Evolutionary conservation across 2,329 filamentous ascomycete genomes (phyloP), one percentile per base, ranked within the genome.

Genomic region (Hypoxylon sp.): DNA sequence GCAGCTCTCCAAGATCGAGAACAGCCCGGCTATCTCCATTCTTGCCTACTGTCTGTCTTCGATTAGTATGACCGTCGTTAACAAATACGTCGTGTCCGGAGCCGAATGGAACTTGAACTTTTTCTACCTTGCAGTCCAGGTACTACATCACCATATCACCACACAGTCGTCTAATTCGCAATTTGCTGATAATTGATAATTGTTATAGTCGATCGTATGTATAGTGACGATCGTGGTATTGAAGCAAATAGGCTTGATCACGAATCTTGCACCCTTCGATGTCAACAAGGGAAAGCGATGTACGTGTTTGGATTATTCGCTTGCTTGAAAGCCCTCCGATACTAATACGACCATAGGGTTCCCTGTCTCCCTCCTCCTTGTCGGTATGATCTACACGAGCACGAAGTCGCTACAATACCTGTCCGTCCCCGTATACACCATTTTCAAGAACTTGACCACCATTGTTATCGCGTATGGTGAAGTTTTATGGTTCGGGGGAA

Each of bases 1-100:
- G 64, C 70, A 79, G 67, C 75, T 85, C 47, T 80, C 84, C 69
- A 82, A 84, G 74, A 79, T 93, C 69, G 87, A 91, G 75, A 93
- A 94, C 82, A 96, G 89, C 80, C 93, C 94, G 15, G 84, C 88
- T 50, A 79, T 96, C 52, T 94, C 95, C 21, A 92, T 99, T 75
- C 79, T 97, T 72, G 89, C 93, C 53, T 99, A 99, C 85, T 99
- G 96, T 82, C 85, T 92, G 76, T 93, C 95, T 58, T 98, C 94
- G n/a, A 99, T 99, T 79, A 88, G 95, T 80, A 99, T 99, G 96
- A 99, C 96, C 6, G 93, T 98, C n/a, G 96, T 97, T 80, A 99
- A 99, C 85, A 99, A 99, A 86, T 99, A 97, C 80, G 94, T 98
- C 70, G 89, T 99, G 51, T 98, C 93, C 6, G 96, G 96, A 67